Evolutionary conservation across 805 yeast species (phyloP), one percentile per base, ranked within the genome.

Genomic region (Cyberlindnera maritima): DNA sequence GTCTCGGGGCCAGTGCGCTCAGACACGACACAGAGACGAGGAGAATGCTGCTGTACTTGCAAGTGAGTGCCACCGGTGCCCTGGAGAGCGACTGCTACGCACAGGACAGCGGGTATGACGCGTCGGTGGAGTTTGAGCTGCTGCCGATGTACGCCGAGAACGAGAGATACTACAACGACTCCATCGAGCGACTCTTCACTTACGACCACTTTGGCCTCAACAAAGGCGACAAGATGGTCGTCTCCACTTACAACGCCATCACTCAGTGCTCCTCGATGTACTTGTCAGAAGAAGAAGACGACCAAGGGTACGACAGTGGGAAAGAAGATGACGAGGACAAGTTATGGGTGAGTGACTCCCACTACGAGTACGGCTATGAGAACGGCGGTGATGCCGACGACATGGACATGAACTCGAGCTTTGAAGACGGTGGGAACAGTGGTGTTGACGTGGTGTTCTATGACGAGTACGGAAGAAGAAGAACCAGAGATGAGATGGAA

Each of bases 141-240:
- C 47, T 58, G 7, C 74, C 75, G n/a, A 61, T 57, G 35, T 65
- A 60, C 43, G 59, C 63, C 1, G 67, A 65, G 43, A 59, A 57
- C 44, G 74, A 70, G 31, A 57, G 72, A 36, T 66, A 63, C 44
- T 66, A 63, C 43, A 67, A 65, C 47, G 57, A 61, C 7, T 53
- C 59, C 12, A 59, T 66, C 3, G 74, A 71, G 35, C 55, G 57
- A 4, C 51, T 71, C 11, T 71, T 71, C 55, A 66, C 67, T 0
- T 64, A 61, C 51, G 61, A 58, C 17, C 60, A 60, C 47, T 70
- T 69, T 56, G 76, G 76, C 0, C 56, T 64, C 14, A 70, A 70
- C 45, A 60, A 68, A 48, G 74, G 75, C 4, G 70, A 69, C 39
- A 65, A 63, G 18, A 50, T 71, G 63, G 69, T 72, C 2, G 55